Percentiles rank a stretch among this genome's conserved stretches.
Evolutionary conservation across 495 filamentous ascomycete genomes (phyloP).

Genomic region (Xylaria grammica): DNA sequence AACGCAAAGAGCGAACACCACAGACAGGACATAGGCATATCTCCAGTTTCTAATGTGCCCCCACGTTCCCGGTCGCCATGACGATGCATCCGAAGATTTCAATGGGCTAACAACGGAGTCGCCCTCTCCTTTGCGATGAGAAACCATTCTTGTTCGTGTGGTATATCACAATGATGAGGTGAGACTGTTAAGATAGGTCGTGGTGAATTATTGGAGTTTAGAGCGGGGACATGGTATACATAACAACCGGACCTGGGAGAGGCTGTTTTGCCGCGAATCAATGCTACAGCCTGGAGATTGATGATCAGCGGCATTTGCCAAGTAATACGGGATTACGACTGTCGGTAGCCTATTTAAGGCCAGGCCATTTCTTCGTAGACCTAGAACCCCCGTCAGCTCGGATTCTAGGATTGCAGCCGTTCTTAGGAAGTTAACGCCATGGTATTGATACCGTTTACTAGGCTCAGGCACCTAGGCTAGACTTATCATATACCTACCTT

Average conservation of each 20-base stretch:
- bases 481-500: too few species aligned
- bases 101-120: neutral
- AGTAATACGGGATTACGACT: neutral
- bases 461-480: too few species aligned
- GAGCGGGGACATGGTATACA: neutral
- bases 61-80: neutral
- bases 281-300: neutral
- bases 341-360: too few species aligned
- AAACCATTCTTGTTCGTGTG: neutral
- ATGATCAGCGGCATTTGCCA: neutral
- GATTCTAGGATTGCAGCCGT: neutral
- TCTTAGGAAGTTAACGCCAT: too few species aligned
- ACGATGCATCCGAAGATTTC: neutral
- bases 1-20: conserved; percentile 14
- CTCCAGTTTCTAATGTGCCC: conserved; percentile 4
- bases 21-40: conserved; percentile 8
- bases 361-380: neutral
- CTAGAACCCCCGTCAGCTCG: neutral
- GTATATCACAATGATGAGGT: neutral
- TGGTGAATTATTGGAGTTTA: neutral
- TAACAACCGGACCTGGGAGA: conserved; percentile 5
- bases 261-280: neutral
- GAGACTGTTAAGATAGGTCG: neutral
- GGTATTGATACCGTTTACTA: too few species aligned
- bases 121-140: neutral